A percentile compares a stretch with the other conserved stretches of the same genome.
Conservation (phyloP, 1,284 basidiomycete genomes). For the Thelephora terrestris region DNA sequence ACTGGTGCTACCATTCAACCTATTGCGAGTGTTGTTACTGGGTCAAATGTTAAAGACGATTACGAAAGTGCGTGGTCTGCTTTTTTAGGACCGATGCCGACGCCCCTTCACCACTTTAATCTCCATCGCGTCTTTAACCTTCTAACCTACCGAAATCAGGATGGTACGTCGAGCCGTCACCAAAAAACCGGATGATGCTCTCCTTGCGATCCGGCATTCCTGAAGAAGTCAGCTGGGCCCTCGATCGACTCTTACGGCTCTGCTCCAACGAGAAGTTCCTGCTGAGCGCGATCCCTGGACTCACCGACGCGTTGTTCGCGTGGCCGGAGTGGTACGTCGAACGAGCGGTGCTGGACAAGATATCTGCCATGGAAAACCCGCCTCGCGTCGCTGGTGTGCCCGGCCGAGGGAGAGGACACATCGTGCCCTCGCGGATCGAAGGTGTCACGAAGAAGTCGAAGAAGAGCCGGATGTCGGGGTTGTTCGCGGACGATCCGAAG, state of each 20-base stretch:
- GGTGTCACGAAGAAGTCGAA: conserved; percentile 36
- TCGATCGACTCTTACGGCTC: conserved; percentile 69
- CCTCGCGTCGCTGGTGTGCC: neutral
- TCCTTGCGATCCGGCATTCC: conserved; percentile 69
- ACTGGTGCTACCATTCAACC: neutral
- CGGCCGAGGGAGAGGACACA: too few relatives aligned
- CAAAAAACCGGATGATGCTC: conserved; percentile 74
- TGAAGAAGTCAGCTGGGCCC: conserved; percentile 70
- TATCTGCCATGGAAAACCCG: too few relatives aligned
- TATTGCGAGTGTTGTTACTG: neutral
- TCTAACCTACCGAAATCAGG: conserved; percentile 30
- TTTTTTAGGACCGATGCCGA: too few relatives aligned
- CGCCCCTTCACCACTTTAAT: conserved; percentile 4
- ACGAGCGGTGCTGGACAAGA: neutral
- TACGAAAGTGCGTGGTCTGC: conserved; percentile 51
- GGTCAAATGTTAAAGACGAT: conserved; percentile 54
- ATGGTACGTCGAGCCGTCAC: conserved; percentile 66
- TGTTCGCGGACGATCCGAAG: conserved; percentile 49
- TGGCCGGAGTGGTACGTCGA: conserved; percentile 71
- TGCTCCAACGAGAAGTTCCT: conserved; percentile 66
- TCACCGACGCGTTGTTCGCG: conserved; percentile 70
- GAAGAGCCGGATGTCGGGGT: conserved; percentile 23
- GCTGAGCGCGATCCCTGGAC: conserved; percentile 57
- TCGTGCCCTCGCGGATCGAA: neutral
- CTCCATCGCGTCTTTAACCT: neutral